These are phyloP conservation scores for Boeremia exigua DNA, from an alignment of 2,329 filamentous ascomycete genomes.

Conservation along the genomic window DNA sequence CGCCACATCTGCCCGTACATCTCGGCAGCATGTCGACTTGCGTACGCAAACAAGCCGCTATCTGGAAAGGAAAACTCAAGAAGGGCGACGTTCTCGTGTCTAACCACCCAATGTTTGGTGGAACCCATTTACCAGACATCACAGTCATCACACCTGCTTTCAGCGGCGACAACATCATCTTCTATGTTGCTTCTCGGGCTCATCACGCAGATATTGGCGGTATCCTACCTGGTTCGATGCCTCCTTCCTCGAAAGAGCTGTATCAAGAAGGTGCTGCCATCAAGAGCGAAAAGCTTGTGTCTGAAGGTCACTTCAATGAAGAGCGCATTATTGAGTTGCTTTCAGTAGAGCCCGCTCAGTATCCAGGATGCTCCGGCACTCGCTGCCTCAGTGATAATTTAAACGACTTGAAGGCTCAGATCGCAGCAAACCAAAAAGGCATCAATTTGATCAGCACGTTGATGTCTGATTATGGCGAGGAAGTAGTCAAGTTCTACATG, in stretches of 20 bases:
- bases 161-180: constrained; percentile 75
- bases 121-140: constrained; percentile 83
- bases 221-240: constrained; percentile 83
- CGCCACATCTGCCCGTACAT: constrained; percentile 82
- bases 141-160: constrained; percentile 83
- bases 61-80: constrained; percentile 79
- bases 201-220: constrained; percentile 88
- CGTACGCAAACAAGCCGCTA: constrained; percentile 76
- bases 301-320: constrained; percentile 79
- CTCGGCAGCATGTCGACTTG: constrained; percentile 87
- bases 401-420: constrained; percentile 85
- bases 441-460: constrained; percentile 77
- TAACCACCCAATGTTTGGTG: constrained; percentile 84
- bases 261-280: constrained; percentile 64
- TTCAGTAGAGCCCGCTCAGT: constrained; percentile 74
- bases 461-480: constrained; percentile 78
- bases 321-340: constrained; percentile 74
- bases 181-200: constrained; percentile 80
- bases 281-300: constrained; percentile 71
- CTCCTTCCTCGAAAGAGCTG: constrained; percentile 70
- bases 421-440: constrained; percentile 85
- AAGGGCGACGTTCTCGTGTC: constrained; percentile 82
- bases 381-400: constrained; percentile 82
- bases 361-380: constrained; percentile 78
- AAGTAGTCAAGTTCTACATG: constrained; percentile 85